Base-by-base conservation (phyloP, 192 early-diverging fungal genomes). In the Gonapodya sp. region DNA sequence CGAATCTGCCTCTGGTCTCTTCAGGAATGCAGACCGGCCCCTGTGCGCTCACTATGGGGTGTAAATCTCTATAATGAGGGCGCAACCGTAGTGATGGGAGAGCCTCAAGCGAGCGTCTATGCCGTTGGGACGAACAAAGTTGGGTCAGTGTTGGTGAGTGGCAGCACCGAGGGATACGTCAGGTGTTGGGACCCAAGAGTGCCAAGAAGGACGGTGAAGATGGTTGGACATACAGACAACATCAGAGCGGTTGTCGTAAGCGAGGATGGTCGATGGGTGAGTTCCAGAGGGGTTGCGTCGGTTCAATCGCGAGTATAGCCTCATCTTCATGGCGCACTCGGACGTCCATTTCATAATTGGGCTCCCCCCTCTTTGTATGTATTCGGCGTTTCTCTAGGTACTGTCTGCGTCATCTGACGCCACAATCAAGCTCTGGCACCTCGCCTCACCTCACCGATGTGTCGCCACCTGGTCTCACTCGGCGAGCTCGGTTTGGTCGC, bases 381-480 rank as follows among this genome's bases (percentile, higher is more conserved):
- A n/a, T n/a, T n/a, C n/a, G n/a, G 77, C 73, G 18, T 8, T 74
- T 72, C 1, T 73, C n/a, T 86, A 93, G 93, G 89, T 97, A 1
- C 86, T 99, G 30, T 96, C 95, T 0, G 95, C 93, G 16, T 99
- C 97, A 0, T 95, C 94, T 0, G 97, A 99, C 85, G 89, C 94
- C 0, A 96, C 97, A 0, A 94, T 98, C 78, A 99, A 99, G 85
- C 88, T 98, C n/a, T 99, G 96, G 97, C 95, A 94, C 36, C 88
- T 97, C 37, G 91, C 89, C 36, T 91, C 81, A 36, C 86, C 94
- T 34, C 92, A 95, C 81, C 91, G 95, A 18, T 97, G 96, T 80
- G 84, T 98, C 46, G 91, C 92, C 0, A 98, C 97, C 0, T 98
- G 92, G 81, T 91, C 94, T 1, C 96, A 96, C 81, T 93, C 93